A percentile compares a stretch with the other conserved stretches of the same genome.
Conservation (phyloP, 768 basidiomycete genomes). For the Lentinula sp. region DNA sequence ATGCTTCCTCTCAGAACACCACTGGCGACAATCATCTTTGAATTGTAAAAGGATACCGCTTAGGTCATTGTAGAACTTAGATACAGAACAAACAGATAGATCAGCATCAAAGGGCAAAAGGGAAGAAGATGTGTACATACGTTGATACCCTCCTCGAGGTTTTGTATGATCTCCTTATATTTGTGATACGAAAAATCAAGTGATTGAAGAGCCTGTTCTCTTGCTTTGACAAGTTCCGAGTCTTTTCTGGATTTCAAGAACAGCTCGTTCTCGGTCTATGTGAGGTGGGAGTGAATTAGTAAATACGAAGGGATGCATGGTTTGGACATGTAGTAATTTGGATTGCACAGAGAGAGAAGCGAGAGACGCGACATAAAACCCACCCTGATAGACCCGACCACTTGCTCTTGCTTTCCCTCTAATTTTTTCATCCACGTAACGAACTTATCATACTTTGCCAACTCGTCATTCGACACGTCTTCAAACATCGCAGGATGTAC, state of each 20-base stretch:
- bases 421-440: constrained; percentile 51
- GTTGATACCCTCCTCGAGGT: constrained; percentile 86
- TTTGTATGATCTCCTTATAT: constrained; percentile 77
- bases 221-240: constrained; percentile 69
- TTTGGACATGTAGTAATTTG: too few species aligned
- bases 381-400: constrained; percentile 69
- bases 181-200: constrained; percentile 84
- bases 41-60: constrained; percentile 65
- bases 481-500: constrained; percentile 85
- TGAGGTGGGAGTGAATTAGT: not conserved
- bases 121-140: constrained; percentile 27
- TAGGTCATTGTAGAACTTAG: constrained; percentile 87
- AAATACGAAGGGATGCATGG: not conserved
- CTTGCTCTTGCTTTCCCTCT: constrained; percentile 53
- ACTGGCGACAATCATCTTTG: constrained; percentile 68
- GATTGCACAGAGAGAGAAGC: constrained; percentile 8
- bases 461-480: constrained; percentile 68
- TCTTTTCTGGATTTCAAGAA: constrained; percentile 77
- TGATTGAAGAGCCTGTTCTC: constrained; percentile 76
- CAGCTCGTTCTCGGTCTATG: constrained; percentile 53
- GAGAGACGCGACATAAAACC: not conserved
- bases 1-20: constrained; percentile 64
- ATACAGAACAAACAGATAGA: not conserved
- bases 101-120: not conserved
- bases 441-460: constrained; percentile 78